These are phyloP conservation scores for Candida verbasci DNA, from an alignment of 805 yeast species.

Conservation along the genomic window DNA sequence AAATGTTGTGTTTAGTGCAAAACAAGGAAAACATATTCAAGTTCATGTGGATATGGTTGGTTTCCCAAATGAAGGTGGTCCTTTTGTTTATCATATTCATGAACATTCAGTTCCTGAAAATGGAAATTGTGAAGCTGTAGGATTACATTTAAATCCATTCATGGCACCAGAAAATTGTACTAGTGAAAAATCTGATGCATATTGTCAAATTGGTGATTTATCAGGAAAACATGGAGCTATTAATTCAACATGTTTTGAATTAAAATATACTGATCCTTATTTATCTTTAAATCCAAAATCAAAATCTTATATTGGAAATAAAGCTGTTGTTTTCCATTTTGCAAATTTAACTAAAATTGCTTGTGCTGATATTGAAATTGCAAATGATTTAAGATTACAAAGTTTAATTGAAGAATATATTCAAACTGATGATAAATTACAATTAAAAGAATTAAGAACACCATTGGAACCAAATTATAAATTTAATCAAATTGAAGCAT, in stretches of 20 bases:
- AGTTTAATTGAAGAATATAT: constrained; percentile 15
- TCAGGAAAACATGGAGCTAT: constrained; percentile 76
- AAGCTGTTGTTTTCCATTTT: constrained; percentile 53
- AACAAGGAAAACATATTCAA: constrained; percentile 55
- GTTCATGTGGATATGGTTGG: constrained; percentile 71
- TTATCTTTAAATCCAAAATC: constrained; percentile 55
- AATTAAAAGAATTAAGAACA: constrained; percentile 7
- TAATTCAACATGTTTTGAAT: constrained; percentile 64
- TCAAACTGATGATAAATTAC: constrained; percentile 8
- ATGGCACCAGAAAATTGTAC: constrained; percentile 52
- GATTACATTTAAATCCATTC: constrained; percentile 62
- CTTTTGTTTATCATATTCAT: constrained; percentile 68
- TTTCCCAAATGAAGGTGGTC: constrained; percentile 62
- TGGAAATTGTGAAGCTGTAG: constrained; percentile 52
- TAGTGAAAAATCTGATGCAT: constrained; percentile 44
- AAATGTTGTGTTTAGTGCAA: constrained; percentile 50
- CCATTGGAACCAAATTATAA: constrained; percentile 8
- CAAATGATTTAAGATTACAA: constrained; percentile 14
- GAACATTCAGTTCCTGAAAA: constrained; percentile 45
- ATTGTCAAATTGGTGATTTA: constrained; percentile 70
- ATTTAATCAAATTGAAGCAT: constrained; percentile 9
- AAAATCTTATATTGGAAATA: constrained; percentile 57
- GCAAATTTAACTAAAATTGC: constrained; percentile 54
- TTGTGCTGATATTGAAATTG: constrained; percentile 53
- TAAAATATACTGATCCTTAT: constrained; percentile 60